phyloP scores from a whole-genome alignment of 139 green algal species.

The Axilococcus clingmanii region DNA sequence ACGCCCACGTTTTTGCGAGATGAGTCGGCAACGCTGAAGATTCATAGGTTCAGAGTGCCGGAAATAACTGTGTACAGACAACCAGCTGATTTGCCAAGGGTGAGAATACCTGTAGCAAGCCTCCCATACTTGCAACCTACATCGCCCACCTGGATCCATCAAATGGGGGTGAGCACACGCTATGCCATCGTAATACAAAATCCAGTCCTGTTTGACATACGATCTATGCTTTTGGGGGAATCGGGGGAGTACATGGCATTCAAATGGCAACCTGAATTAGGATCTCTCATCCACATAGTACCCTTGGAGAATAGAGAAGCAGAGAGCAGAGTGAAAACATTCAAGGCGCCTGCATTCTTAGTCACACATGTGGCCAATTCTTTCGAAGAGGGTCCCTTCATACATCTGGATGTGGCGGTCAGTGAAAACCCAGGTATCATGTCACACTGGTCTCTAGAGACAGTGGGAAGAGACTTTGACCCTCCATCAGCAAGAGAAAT shows the following conservation, averaged over 20 bases:
- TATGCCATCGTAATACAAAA: constrained; percentile 47
- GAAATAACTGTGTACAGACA: constrained; percentile 20
- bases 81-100: background rate
- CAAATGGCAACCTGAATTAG: constrained; percentile 52
- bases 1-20: constrained; percentile 7
- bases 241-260: constrained; percentile 42
- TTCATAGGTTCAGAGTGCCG: constrained; percentile 6
- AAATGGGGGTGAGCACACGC: constrained; percentile 44
- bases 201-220: constrained; percentile 52
- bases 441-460: constrained; percentile 15
- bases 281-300: constrained; percentile 47
- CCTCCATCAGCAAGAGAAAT: constrained; percentile 11
- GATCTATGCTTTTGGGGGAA: constrained; percentile 26
- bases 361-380: constrained; percentile 59
- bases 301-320: constrained; percentile 32
- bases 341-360: constrained; percentile 46
- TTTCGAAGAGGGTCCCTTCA: constrained; percentile 12
- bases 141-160: constrained; percentile 60
- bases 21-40: background rate
- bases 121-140: constrained; percentile 25
- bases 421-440: constrained; percentile 45
- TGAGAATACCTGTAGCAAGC: constrained; percentile 17
- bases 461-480: background rate
- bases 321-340: constrained; percentile 9
- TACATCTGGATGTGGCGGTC: constrained; percentile 45